Base-by-base conservation (phyloP, 2,329 filamentous ascomycete species). In the Hypomyces perniciosus region DNA sequence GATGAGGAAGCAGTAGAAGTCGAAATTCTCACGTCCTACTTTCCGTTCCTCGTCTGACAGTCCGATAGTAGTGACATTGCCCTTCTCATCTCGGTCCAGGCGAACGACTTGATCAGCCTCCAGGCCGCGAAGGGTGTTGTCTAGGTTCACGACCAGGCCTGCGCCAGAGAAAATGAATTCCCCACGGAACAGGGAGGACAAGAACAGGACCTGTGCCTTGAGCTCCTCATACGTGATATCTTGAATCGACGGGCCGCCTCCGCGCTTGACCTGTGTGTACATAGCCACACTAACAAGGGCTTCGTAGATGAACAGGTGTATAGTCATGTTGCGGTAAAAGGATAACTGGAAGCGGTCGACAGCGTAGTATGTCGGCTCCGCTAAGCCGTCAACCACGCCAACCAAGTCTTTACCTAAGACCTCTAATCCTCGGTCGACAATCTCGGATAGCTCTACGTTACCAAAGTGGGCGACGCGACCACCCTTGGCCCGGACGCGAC, bases 251-350 rank as follows among this genome's bases (percentile, higher is more conserved):
- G 88, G 86, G 0, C 88, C 89, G n/a, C 92, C 92, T 12, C 93
- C 93, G 55, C 84, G 83, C 68, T 99, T 99, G 49, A 97, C 87
- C 41, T 83, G 81, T 0, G 85, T 93, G 67, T 99, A 99, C 77
- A 99, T 85, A 29, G 88, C 88, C 4, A 85, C 89, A 54, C 89
- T 93, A 26, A 97, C 89, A 4, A 99, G 76, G 0, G 92, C 88
- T 65, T 97, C 91, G 2, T 90, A 86, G 51, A 99, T 93, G 68
- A 99, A 99, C 5, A 99, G 79, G 65, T 99, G 93, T 55, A 99
- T 99, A 0, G 92, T 96, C 93, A 97, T 97, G 69, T 99, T 99
- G 47, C 93, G 85, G 71, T 99, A 99, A 69, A 99, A 99, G 0
- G 90, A 96, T 8, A 99, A 79, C 65, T 99, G 93, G 73, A 99